Conservation (phyloP, 73 alveolate species). For the Paramecium sonneborni region DNA sequence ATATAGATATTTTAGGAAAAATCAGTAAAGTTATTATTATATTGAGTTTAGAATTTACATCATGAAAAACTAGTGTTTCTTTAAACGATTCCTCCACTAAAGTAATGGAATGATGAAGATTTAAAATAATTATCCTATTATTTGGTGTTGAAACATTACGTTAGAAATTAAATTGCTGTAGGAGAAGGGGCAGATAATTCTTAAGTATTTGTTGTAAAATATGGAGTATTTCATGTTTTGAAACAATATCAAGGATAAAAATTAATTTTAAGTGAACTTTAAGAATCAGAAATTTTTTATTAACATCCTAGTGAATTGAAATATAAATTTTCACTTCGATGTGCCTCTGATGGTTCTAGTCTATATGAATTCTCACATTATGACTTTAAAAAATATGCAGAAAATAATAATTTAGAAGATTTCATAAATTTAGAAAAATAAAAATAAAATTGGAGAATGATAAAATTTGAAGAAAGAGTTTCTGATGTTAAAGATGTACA, state of each 20-base stretch:
- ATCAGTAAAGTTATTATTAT: constrained; percentile 3
- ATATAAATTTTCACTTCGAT: background rate
- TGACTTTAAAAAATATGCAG: background rate
- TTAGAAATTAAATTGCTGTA: background rate
- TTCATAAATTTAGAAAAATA: background rate
- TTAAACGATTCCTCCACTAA: background rate
- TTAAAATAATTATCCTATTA: constrained; percentile 29
- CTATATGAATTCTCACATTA: constrained; percentile 30
- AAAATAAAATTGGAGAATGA: constrained; percentile 6
- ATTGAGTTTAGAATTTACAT: background rate
- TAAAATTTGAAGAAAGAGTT: background rate
- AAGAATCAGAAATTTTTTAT: background rate
- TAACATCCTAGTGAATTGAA: constrained; percentile 4
- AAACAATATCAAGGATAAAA: background rate
- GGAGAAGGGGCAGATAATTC: constrained; percentile 42
- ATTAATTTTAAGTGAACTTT: background rate
- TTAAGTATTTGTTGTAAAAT: constrained; percentile 11
- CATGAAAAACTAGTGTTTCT: constrained; percentile 1
- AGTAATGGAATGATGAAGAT: background rate
- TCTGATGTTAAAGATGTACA: background rate
- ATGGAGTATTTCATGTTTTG: constrained; percentile 34
- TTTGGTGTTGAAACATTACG: background rate
- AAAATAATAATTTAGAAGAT: background rate
- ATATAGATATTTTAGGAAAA: constrained; percentile 35
- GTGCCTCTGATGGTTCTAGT: constrained; percentile 29